These are phyloP conservation scores for Irpex sp. DNA, from an alignment of 1,284 basidiomycete species.

Conservation along the genomic window DNA sequence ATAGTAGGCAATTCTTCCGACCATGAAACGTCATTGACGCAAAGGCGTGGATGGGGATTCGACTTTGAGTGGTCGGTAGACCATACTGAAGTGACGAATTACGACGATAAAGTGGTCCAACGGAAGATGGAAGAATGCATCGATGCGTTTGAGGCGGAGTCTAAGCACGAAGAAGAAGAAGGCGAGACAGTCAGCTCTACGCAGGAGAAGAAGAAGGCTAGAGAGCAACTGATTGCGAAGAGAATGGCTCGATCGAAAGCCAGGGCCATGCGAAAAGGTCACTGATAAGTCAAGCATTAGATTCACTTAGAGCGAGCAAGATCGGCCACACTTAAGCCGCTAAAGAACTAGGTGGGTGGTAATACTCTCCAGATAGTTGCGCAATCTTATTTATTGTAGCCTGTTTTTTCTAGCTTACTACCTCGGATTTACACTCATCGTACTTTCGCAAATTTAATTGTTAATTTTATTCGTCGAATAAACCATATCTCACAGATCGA, in stretches of 20 bases:
- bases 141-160: constrained; percentile 42
- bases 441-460: too few species aligned
- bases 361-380: too few species aligned
- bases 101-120: constrained; percentile 43
- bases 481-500: too few species aligned
- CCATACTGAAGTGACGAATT: constrained; percentile 26
- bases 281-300: not conserved
- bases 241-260: constrained; percentile 22
- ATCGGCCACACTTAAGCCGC: too few species aligned
- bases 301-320: not conserved
- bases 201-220: constrained; percentile 62
- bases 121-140: constrained; percentile 69
- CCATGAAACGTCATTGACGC: constrained; percentile 8
- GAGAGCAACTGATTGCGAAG: constrained; percentile 47
- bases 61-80: constrained; percentile 67
- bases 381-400: too few species aligned
- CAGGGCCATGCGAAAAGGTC: not conserved
- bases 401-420: too few species aligned
- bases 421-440: too few species aligned
- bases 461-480: too few species aligned
- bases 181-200: constrained; percentile 63
- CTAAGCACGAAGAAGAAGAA: constrained; percentile 44
- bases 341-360: too few species aligned
- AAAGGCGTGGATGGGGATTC: constrained; percentile 70
- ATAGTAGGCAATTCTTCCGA: constrained; percentile 16